Evolutionary conservation across 768 basidiomycete species (phyloP), one percentile per base, ranked within the genome.

Genomic region (Tricholoma furcatifolium): DNA sequence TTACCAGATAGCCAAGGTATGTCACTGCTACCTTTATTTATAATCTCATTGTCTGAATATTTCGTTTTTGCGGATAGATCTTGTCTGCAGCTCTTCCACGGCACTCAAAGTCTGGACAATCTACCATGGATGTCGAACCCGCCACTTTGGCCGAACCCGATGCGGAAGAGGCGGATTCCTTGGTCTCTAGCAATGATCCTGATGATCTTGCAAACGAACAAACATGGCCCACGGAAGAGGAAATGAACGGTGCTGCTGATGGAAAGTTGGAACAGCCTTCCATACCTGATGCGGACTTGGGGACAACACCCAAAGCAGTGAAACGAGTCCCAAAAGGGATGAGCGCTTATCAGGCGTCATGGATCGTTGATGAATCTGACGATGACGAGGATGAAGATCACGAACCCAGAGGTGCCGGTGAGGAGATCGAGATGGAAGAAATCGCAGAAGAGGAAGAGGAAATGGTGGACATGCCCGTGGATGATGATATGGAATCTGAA

Each of bases 151-250:
- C 85, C 0, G 84, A 87, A 61, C 85, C 87, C 0, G 73, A 81
- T 46, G 62, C 75, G 0, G 77, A 82, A 0, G 75, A 82, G 1
- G 90, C 88, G 0, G 95, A 98, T 67, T 93, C 93, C 6, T 72
- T 98, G 44, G 80, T 91, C 11, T 93, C 93, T 1, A 86, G 81
- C 45, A 94, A 96, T 66, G 84, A 90, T 20, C 91, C 88, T 4
- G 94, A 98, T 62, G 86, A 91, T 51, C 79, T 97, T 69, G 83
- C 79, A 32, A 97, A 96, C 65, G 96, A 99, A 62, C 96, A 99
- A 68, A 99, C 96, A 0, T 98, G 96, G 95, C 96, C 96, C 1
- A 96, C 93, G 0, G 93, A 98, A 66, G 96, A 98, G 63, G 96
- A 98, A 67, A 91, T 98, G 86, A 74, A 73, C 18, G 79, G 70